Percentiles rank a stretch among this genome's conserved stretches.
These are phyloP conservation scores for Leccinum solheimii DNA, from an alignment of 1,284 basidiomycete genomes.

Conservation along the genomic window DNA sequence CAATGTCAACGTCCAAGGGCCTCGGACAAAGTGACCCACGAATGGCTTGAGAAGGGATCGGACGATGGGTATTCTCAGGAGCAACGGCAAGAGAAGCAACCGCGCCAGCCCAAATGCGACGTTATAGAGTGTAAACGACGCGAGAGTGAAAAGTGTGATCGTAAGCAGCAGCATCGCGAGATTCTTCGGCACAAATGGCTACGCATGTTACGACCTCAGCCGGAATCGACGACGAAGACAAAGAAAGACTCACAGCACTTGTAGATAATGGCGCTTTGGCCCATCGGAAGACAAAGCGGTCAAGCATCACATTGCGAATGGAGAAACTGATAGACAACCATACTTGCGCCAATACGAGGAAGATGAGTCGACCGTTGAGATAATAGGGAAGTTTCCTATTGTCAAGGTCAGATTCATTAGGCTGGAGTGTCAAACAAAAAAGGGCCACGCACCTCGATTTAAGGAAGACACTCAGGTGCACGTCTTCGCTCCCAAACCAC, in stretches of 20 bases:
- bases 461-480: constrained; percentile 54
- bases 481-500: constrained; percentile 36
- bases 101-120: constrained; percentile 48
- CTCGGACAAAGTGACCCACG: constrained; percentile 59
- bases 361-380: constrained; percentile 63
- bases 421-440: background rate
- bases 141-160: constrained; percentile 40
- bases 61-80: constrained; percentile 55
- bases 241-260: constrained; percentile 20
- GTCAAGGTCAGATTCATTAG: background rate
- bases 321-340: constrained; percentile 47
- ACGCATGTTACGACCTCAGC: background rate
- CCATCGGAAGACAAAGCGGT: constrained; percentile 53
- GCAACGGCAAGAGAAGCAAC: constrained; percentile 45
- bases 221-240: background rate
- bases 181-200: constrained; percentile 29
- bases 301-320: constrained; percentile 56
- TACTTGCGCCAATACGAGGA: constrained; percentile 54
- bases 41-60: constrained; percentile 55
- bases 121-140: constrained; percentile 42
- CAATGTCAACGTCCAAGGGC: constrained; percentile 53
- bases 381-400: constrained; percentile 68
- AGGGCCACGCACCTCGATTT: constrained; percentile 55
- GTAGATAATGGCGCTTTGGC: constrained; percentile 16
- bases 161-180: constrained; percentile 36